Base-by-base conservation (phyloP, 495 filamentous ascomycete species). In the Xylaria acuta region DNA sequence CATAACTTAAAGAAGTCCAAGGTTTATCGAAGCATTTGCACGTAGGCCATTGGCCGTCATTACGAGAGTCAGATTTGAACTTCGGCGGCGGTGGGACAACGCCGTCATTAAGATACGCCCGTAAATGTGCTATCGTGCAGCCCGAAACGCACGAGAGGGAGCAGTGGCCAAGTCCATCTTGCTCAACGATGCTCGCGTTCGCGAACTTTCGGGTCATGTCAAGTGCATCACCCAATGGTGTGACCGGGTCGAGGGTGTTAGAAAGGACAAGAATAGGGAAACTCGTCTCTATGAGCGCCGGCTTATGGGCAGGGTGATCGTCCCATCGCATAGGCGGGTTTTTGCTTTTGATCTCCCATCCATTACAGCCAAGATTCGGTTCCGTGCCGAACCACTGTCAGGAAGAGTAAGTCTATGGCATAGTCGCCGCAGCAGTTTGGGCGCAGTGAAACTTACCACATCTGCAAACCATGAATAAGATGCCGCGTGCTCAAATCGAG, bases 161-260 rank as follows among this genome's bases (percentile, higher is more conserved):
- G 68, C 82, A 85, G 72, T 87, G 86, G 11, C 86, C 86, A 34
- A 75, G 76, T 0, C 80, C 77, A 11, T 84, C 75, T 65, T 85
- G 83, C 70, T 85, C 83, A 1, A 88, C 69, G 20, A 88, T 75
- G 1, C 83, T 83, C 0, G 86, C 81, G n/a, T 76, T 78, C 7
- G 80, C 72, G 62, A 87, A 88, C 72, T 80, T 80, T 40, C 76
- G 75, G 25, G 86, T 80, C 86, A 88, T 88, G 56, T 84, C 84
- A n/a, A 84, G 79, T 0, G 83, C 87, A n/a, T 83, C 79, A 25
- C 65, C 34, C 6, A 90, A 75, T 5, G 89, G 85, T 0, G 88
- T 90, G 41, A 91, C 89, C 0, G 90, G 90, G 64, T 92, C 90
- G 18, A 85, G 78, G 0, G 81, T 84, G 75, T 88, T 91, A 63